Conservation (phyloP, 768 basidiomycete species). For the Leccinum ochraceum region DNA sequence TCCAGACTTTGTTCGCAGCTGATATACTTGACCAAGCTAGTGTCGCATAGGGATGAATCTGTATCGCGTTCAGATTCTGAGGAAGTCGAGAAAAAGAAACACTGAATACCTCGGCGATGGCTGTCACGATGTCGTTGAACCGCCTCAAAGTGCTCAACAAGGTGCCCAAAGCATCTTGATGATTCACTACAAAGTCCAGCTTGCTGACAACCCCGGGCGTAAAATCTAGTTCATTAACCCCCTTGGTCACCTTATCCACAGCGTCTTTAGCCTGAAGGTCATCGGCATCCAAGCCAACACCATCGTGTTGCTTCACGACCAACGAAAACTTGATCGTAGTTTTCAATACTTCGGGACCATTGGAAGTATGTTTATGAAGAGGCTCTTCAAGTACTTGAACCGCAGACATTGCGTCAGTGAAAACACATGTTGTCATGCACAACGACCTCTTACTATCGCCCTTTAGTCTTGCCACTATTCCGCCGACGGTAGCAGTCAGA, state of each 20-base stretch:
- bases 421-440: not conserved
- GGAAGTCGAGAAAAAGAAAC: no score
- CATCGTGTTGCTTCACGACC: no score
- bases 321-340: not conserved
- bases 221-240: not conserved
- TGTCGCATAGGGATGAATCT: slow-evolving; percentile 5
- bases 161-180: not conserved
- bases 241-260: not conserved
- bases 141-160: not conserved
- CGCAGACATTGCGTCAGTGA: not conserved
- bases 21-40: not conserved
- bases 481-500: not conserved
- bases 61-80: not conserved
- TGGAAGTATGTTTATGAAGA: not conserved
- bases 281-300: not conserved
- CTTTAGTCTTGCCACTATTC: not conserved
- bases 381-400: slow-evolving; percentile 3
- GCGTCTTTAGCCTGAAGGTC: not conserved
- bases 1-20: slow-evolving; percentile 2
- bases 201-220: not conserved
- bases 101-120: not conserved
- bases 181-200: not conserved
- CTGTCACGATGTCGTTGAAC: slow-evolving; percentile 1
- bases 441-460: not conserved
- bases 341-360: not conserved